Evolutionary conservation across 2,329 filamentous ascomycete species (phyloP).

Genomic region (Emergomyces africanus): DNA sequence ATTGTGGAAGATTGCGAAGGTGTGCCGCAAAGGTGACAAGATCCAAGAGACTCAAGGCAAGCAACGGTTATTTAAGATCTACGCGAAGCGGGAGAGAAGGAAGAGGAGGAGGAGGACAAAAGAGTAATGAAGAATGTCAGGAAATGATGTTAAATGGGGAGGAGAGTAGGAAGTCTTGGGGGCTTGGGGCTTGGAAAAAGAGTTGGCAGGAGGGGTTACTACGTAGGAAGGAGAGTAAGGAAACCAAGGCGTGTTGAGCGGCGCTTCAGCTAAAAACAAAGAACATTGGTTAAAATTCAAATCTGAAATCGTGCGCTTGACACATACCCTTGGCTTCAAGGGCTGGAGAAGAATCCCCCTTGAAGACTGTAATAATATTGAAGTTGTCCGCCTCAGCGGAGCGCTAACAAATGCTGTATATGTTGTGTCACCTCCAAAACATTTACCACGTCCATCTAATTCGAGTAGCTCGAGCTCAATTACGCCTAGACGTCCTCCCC

Average conservation of each 20-base stretch:
- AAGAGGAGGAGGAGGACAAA: not conserved
- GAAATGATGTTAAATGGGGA: not conserved
- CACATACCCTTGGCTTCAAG: constrained; percentile 80
- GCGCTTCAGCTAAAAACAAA: constrained; percentile 50
- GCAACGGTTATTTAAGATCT: not conserved
- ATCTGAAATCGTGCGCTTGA: constrained; percentile 74
- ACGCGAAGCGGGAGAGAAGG: not conserved
- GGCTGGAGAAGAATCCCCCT: constrained; percentile 74
- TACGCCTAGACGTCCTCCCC: constrained; percentile 37
- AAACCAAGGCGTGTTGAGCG: constrained; percentile 22
- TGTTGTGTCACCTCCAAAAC: constrained; percentile 69
- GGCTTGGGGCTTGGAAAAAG: not conserved
- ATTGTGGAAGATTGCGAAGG: not conserved
- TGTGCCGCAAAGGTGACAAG: not conserved
- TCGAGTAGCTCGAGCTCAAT: constrained; percentile 26
- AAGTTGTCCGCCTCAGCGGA: constrained; percentile 51
- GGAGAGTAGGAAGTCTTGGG: not conserved
- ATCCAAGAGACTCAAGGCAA: not conserved
- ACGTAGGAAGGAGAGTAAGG: no score
- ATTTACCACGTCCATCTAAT: constrained; percentile 37
- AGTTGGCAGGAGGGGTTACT: not conserved
- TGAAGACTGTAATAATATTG: constrained; percentile 29
- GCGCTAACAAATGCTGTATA: constrained; percentile 96
- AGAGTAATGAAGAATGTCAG: not conserved
- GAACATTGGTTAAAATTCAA: constrained; percentile 82